A percentile compares a stretch with the other conserved stretches of the same genome.
Conservation (phyloP, 2,329 filamentous ascomycete genomes). For the Colletotrichum tofieldiae region DNA sequence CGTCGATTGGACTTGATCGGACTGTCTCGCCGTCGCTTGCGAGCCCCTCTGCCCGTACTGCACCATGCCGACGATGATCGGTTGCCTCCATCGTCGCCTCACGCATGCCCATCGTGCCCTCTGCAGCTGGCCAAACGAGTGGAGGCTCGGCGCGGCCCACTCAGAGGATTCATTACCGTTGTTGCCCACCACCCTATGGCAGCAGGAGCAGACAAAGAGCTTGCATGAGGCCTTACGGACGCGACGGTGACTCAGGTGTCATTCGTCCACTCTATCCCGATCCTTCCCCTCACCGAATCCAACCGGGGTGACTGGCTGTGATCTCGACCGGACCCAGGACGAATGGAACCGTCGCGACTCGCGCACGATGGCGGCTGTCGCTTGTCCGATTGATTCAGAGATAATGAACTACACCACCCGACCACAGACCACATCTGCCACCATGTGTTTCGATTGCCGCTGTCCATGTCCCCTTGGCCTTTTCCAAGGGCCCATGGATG, state of each 20-base stretch:
- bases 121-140: slow-evolving; percentile 24
- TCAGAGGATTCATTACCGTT: background rate
- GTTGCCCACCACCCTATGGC: background rate
- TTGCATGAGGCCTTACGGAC: slow-evolving; percentile 27
- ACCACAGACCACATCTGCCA: slow-evolving; percentile 19
- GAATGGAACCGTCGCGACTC: slow-evolving; percentile 27
- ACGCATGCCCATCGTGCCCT: background rate
- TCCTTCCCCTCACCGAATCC: background rate
- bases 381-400: slow-evolving; percentile 27
- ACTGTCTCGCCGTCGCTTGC: background rate
- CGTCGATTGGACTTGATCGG: background rate
- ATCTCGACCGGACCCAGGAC: background rate
- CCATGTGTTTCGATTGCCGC: slow-evolving; percentile 39
- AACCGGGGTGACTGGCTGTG: background rate
- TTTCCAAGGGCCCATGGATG: slow-evolving; percentile 7
- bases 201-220: slow-evolving; percentile 17
- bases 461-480: slow-evolving; percentile 19
- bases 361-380: slow-evolving; percentile 27
- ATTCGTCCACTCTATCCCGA: slow-evolving; percentile 1
- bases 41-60: background rate
- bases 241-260: slow-evolving; percentile 31
- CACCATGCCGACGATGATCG: slow-evolving; percentile 8
- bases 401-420: slow-evolving; percentile 17
- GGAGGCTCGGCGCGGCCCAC: background rate
- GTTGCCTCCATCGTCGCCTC: slow-evolving; percentile 13